These are phyloP conservation scores for Fusarium buharicum DNA, from an alignment of 2,329 filamentous ascomycete genomes.

Conservation along the genomic window DNA sequence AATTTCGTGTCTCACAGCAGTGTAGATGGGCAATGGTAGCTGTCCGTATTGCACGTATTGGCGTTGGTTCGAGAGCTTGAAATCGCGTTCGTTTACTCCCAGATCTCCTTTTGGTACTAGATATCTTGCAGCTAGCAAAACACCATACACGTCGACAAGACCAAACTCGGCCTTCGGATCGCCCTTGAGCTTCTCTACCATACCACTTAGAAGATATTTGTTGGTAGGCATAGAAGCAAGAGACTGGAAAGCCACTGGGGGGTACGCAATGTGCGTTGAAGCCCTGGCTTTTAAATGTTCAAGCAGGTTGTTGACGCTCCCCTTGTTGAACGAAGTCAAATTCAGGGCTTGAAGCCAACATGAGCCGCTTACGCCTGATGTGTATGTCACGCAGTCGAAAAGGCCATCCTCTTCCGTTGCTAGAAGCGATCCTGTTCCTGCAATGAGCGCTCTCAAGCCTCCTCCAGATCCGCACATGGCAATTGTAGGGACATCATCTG, in stretches of 20 bases:
- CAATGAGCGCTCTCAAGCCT: slow-evolving; percentile 87
- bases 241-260: slow-evolving; percentile 81
- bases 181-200: slow-evolving; percentile 92
- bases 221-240: slow-evolving; percentile 92
- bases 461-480: slow-evolving; percentile 95
- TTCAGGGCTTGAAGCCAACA: slow-evolving; percentile 95
- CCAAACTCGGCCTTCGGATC: slow-evolving; percentile 78
- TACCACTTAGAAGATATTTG: slow-evolving; percentile 85
- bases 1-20: slow-evolving; percentile 94
- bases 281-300: slow-evolving; percentile 88
- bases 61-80: slow-evolving; percentile 91
- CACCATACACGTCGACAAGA: slow-evolving; percentile 91
- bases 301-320: slow-evolving; percentile 75
- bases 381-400: slow-evolving; percentile 95
- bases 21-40: slow-evolving; percentile 93
- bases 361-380: slow-evolving; percentile 92
- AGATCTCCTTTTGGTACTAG: slow-evolving; percentile 83
- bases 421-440: slow-evolving; percentile 86
- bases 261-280: slow-evolving; percentile 90
- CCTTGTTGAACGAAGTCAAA: slow-evolving; percentile 74
- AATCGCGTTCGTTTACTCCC: slow-evolving; percentile 77
- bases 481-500: slow-evolving; percentile 91
- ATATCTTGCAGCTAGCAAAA: slow-evolving; percentile 84
- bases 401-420: slow-evolving; percentile 87
- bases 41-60: slow-evolving; percentile 79